Percentiles rank a stretch among this genome's conserved stretches.
phyloP scores from a whole-genome alignment of 2,329 filamentous ascomycete species.

The Myriosclerotinia scirpicola region DNA sequence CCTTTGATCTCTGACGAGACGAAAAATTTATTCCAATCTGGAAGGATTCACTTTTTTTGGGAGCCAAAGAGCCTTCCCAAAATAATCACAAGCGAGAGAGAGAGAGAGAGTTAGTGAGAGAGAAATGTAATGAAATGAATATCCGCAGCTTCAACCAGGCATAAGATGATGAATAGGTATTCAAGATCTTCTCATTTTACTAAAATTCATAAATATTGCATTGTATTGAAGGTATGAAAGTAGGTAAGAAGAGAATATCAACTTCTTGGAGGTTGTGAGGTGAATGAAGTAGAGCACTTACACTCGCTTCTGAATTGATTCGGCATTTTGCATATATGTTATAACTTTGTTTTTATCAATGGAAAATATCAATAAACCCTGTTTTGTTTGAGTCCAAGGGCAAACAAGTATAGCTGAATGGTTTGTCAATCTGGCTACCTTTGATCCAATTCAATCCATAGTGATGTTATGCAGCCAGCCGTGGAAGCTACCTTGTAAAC shows the following conservation, averaged over 20 bases:
- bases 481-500: neutral
- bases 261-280: neutral
- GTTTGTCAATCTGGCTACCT: neutral
- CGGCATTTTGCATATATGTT: constrained; percentile 2
- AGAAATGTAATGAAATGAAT: neutral
- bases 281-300: neutral
- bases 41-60: constrained; percentile 1
- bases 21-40: neutral
- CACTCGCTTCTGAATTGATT: neutral
- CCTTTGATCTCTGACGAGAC: neutral
- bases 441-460: neutral
- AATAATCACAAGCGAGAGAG: neutral
- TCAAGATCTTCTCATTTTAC: too few relatives aligned
- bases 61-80: neutral
- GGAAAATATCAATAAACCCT: neutral
- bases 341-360: neutral
- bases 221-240: neutral
- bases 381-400: neutral
- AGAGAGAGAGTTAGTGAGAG: neutral
- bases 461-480: too few relatives aligned
- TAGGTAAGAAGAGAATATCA: neutral
- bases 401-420: neutral
- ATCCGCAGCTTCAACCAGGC: neutral
- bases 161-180: neutral
- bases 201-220: too few relatives aligned